A percentile compares a stretch with the other conserved stretches of the same genome.
Conservation (phyloP, 2,329 filamentous ascomycete species). For the Lecanosticta acicola region DNA sequence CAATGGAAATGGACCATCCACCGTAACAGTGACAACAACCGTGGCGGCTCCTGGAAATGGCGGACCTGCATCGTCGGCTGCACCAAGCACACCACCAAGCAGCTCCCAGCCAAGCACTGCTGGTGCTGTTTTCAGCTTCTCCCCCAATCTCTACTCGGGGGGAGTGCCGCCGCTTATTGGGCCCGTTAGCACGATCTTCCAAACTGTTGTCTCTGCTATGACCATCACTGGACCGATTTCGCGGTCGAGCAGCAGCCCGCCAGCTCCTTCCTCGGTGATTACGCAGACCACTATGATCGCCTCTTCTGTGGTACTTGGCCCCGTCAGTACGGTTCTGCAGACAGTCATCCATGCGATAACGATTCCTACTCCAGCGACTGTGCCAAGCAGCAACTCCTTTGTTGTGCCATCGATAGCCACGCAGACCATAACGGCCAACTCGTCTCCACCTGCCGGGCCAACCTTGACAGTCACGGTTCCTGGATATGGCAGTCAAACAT, state of each 20-base stretch:
- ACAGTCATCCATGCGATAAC: neutral
- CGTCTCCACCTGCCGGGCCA: neutral
- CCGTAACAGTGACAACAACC: neutral
- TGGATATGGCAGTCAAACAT: neutral
- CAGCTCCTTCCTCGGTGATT: neutral
- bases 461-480: slow-evolving; percentile 1
- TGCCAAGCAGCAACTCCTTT: no score
- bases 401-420: neutral
- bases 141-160: neutral
- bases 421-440: neutral
- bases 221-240: neutral
- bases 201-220: neutral
- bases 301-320: no score
- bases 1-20: neutral
- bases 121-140: slow-evolving; percentile 1
- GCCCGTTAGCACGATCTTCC: neutral
- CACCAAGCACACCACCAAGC: no score
- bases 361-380: neutral
- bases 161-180: neutral
- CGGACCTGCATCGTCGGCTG: no score
- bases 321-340: neutral
- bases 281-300: neutral
- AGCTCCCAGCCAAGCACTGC: neutral
- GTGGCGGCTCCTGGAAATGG: neutral
- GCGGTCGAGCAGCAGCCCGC: no score